Evolutionary conservation across 2,329 filamentous ascomycete species (phyloP).

Genomic region (Fusarium sp.): DNA sequence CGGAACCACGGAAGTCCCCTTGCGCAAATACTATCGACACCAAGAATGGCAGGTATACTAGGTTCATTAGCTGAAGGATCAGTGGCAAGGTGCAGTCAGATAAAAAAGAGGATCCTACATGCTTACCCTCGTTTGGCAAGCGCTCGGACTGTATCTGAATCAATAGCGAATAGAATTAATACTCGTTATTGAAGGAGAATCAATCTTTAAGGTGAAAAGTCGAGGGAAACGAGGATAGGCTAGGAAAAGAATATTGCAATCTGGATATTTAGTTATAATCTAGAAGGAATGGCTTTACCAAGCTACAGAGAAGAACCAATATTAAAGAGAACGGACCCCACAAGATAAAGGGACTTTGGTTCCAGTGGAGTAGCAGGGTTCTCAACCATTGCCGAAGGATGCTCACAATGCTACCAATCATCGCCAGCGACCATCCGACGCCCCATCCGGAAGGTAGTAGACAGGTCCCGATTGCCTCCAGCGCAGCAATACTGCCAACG

Average conservation of each 20-base stretch:
- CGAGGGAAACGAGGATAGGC: accelerated
- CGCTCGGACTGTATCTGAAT: background rate
- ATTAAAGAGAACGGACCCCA: background rate
- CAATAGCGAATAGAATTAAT: accelerated
- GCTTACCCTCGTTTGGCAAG: background rate
- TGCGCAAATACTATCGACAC: background rate
- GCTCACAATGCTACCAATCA: background rate
- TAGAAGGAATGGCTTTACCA: accelerated
- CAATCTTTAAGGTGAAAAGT: accelerated
- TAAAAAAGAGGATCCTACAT: background rate
- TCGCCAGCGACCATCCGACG: background rate
- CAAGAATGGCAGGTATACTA: background rate
- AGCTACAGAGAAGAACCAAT: background rate
- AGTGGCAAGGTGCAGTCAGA: background rate
- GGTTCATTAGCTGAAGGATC: background rate
- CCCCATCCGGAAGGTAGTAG: background rate
- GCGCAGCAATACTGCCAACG: background rate
- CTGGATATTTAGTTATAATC: accelerated
- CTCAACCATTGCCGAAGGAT: background rate
- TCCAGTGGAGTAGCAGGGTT: background rate
- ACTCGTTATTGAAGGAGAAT: background rate
- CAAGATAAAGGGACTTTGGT: background rate
- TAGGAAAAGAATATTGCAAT: accelerated
- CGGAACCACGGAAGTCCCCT: background rate
- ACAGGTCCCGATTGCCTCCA: background rate